Evolutionary conservation across 1,284 basidiomycete species (phyloP).

Genomic region (Cronartium quercuum): DNA sequence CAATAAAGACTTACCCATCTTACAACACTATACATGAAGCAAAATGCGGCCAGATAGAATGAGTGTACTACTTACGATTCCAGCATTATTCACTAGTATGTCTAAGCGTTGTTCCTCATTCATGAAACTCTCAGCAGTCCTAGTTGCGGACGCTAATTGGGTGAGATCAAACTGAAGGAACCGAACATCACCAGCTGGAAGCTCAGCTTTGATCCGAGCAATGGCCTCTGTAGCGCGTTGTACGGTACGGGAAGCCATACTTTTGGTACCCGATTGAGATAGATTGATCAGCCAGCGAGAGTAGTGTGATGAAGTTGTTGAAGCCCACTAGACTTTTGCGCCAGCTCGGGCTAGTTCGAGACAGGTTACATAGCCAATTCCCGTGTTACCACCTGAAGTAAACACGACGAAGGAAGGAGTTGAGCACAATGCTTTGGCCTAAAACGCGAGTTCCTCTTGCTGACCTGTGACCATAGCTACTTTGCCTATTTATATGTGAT

Average conservation of each 20-base stretch:
- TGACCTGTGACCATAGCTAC: slow-evolving; percentile 36
- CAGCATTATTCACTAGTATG: slow-evolving; percentile 48
- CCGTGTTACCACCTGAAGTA: slow-evolving; percentile 14
- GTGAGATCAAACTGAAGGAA: slow-evolving; percentile 49
- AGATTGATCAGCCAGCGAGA: neutral
- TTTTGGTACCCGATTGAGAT: no score
- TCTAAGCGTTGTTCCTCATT: slow-evolving; percentile 45
- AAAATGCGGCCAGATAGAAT: slow-evolving; percentile 2
- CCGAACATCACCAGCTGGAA: slow-evolving; percentile 42
- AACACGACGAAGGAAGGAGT: neutral
- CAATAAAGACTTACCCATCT: neutral
- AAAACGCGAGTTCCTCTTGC: neutral
- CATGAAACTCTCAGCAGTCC: slow-evolving; percentile 45
- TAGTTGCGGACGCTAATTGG: slow-evolving; percentile 44
- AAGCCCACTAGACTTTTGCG: slow-evolving; percentile 26
- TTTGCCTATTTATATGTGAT: neutral
- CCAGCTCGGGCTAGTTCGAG: slow-evolving; percentile 22
- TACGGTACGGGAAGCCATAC: slow-evolving; percentile 22
- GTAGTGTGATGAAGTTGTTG: neutral
- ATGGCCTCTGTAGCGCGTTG: slow-evolving; percentile 9
- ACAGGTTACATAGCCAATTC: slow-evolving; percentile 21
- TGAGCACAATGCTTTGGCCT: neutral
- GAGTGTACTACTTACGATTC: slow-evolving; percentile 36
- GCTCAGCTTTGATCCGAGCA: slow-evolving; percentile 38
- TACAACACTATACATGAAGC: neutral